Evolutionary conservation across 345 rosid species (phyloP).

Genomic region (Dimocarpus longan): DNA sequence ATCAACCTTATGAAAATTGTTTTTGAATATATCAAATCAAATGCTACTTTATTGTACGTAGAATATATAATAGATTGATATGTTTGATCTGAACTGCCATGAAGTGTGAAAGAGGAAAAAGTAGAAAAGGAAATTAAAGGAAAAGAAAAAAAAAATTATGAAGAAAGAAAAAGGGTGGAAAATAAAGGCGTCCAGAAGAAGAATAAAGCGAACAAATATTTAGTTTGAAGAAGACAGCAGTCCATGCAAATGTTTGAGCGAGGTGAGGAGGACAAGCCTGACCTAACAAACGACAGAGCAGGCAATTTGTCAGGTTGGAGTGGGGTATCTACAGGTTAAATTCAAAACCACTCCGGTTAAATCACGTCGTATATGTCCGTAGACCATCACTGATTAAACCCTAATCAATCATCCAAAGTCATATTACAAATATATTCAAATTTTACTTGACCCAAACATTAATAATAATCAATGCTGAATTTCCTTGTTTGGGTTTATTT

Average conservation of each 20-base stretch:
- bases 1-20: background rate
- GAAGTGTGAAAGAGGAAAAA: constrained; percentile 40
- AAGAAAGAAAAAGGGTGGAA: constrained; percentile 8
- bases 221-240: constrained; percentile 30
- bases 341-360: background rate
- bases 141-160: background rate
- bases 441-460: background rate
- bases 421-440: background rate
- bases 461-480: background rate
- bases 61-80: background rate
- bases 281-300: background rate
- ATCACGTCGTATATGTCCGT: background rate
- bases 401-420: background rate
- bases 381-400: background rate
- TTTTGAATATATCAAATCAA: background rate
- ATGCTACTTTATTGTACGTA: background rate
- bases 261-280: background rate
- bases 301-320: constrained; percentile 3
- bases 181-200: constrained; percentile 21
- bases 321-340: constrained; percentile 4
- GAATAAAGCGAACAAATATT: constrained; percentile 21
- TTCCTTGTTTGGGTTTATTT: background rate
- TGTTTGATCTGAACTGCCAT: constrained; percentile 26
- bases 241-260: background rate
- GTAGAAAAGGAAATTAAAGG: background rate